Evolutionary conservation across 2,329 filamentous ascomycete species (phyloP), one percentile per base, ranked within the genome.

Genomic region (Fusarium clavum): DNA sequence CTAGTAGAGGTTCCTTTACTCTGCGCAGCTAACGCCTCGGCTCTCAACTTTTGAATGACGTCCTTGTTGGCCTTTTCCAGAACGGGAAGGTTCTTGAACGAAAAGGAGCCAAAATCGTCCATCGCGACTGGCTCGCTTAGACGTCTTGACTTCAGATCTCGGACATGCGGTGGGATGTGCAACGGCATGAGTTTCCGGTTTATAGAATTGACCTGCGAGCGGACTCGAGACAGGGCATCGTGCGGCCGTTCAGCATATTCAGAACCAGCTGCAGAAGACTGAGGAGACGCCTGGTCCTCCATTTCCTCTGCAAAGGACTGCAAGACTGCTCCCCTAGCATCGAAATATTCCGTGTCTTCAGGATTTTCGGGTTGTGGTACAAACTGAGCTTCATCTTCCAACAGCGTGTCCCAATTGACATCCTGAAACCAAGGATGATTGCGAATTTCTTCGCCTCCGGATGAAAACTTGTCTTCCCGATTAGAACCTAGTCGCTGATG

Each of bases 11-110:
- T 78, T 34, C 82, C 81, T 75, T 90, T 90, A 75, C 80, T 87
- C 71, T 90, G 88, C 3, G 84, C 81, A 5, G 88, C 94, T 82
- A 98, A 86, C 5, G 96, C 94, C 79, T 98, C 94, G 24, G 94
- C 94, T 13, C 94, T 91, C 61, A 99, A 85, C 79, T 98, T 98
- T 75, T 98, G 94, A 32, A 99, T 97, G 30, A 98, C 94, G 75
- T 99, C 96, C 78, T 99, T 99, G 81, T 99, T 99, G 57, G 96
- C 96, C 80, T 98, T 98, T 76, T 98, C 96, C 20, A 99, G 85
- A 22, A 98, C 95, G 0, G 95, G 94, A 51, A 99, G 83, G 75
- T 99, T 99, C 83, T 99, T 99, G 85, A 97, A 99, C 41, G 94
- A 90, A 80, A 99, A 99, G 68, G 90, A 94, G 32, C 96, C 96